These are phyloP conservation scores for Trichosporon asahii DNA, from an alignment of 1,284 basidiomycete species.

Conservation along the genomic window DNA sequence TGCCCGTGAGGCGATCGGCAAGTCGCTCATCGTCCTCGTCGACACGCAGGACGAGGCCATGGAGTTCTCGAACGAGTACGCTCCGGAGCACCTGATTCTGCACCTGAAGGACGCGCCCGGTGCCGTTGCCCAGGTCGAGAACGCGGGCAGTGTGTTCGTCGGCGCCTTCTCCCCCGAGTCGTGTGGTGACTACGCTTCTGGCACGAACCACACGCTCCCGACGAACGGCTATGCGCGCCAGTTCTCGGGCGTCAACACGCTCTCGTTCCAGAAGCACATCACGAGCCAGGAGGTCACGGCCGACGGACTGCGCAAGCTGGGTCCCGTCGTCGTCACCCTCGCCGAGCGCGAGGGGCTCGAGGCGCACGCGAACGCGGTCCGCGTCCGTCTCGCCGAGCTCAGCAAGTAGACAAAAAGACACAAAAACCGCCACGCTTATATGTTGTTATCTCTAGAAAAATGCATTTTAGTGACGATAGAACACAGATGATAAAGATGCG, in stretches of 20 bases:
- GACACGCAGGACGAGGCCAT: slow-evolving; percentile 70
- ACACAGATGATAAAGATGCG: background rate
- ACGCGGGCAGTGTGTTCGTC: slow-evolving; percentile 95
- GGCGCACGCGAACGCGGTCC: slow-evolving; percentile 71
- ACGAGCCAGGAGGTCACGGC: slow-evolving; percentile 88
- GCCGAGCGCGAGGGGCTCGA: slow-evolving; percentile 94
- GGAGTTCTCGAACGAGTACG: slow-evolving; percentile 91
- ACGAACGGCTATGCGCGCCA: slow-evolving; percentile 95
- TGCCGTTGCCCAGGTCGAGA: slow-evolving; percentile 68
- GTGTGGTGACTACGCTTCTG: slow-evolving; percentile 97
- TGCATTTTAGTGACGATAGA: slow-evolving; percentile 10
- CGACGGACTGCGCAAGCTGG: slow-evolving; percentile 72
- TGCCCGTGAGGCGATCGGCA: slow-evolving; percentile 82
- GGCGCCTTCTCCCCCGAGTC: slow-evolving; percentile 81
- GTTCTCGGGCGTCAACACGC: slow-evolving; percentile 96
- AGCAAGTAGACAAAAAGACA: slow-evolving; percentile 12
- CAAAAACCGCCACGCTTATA: background rate
- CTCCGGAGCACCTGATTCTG: slow-evolving; percentile 92
- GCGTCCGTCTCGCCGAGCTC: slow-evolving; percentile 42
- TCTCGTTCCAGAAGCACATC: slow-evolving; percentile 98
- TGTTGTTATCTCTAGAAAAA: slow-evolving; percentile 1
- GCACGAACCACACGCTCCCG: slow-evolving; percentile 95
- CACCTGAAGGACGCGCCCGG: slow-evolving; percentile 71
- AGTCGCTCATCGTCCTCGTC: slow-evolving; percentile 83
- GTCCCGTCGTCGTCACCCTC: slow-evolving; percentile 83